These are phyloP conservation scores for Penicillium sp. DNA, from an alignment of 2,329 filamentous ascomycete genomes.

Conservation along the genomic window DNA sequence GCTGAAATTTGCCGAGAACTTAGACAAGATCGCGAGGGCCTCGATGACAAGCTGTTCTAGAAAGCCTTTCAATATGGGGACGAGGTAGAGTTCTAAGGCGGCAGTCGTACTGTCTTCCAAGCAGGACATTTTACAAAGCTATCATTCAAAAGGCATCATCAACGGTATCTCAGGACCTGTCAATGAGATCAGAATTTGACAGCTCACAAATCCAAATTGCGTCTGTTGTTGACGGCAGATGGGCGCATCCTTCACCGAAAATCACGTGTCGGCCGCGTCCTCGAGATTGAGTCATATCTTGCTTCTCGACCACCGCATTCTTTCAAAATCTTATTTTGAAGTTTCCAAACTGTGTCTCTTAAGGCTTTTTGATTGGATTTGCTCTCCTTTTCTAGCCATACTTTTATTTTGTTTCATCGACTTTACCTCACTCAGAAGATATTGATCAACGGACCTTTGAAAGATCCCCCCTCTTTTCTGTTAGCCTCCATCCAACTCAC, in stretches of 20 bases:
- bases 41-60: constrained; percentile 21
- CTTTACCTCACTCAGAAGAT: background rate
- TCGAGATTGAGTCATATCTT: constrained; percentile 17
- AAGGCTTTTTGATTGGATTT: background rate
- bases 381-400: background rate
- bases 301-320: background rate
- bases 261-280: constrained; percentile 21
- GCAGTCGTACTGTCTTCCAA: background rate
- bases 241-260: constrained; percentile 18
- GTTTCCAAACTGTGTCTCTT: background rate
- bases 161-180: too few relatives aligned
- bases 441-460: background rate
- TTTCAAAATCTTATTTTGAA: background rate
- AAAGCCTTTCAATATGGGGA: background rate
- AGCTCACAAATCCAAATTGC: too few relatives aligned
- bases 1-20: constrained; percentile 25
- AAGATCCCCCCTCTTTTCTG: too few relatives aligned
- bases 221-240: constrained; percentile 5
- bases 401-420: background rate
- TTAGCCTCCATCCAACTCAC: background rate
- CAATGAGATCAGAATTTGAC: too few relatives aligned
- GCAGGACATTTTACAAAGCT: too few relatives aligned
- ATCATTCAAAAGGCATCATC: too few relatives aligned
- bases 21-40: constrained; percentile 23
- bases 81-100: background rate